A percentile compares a stretch with the other conserved stretches of the same genome.
Conservation (phyloP, 1,284 basidiomycete genomes). For the Porodaedalea pini region DNA sequence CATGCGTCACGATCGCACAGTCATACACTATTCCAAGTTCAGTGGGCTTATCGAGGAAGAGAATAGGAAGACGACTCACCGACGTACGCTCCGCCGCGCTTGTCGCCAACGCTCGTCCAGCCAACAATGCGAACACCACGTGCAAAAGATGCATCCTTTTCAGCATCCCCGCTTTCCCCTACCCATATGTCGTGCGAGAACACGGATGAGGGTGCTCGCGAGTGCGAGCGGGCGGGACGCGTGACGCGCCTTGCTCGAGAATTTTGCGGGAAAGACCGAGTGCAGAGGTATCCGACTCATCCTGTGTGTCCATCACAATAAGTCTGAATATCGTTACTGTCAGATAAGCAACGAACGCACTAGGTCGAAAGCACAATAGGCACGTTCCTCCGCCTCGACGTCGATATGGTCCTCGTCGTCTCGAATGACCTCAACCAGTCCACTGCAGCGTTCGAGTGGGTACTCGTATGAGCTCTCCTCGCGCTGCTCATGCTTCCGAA, state of each 20-base stretch:
- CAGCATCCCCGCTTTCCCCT: conserved; percentile 52
- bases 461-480: background rate
- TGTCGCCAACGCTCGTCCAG: conserved; percentile 67
- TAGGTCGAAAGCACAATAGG: conserved; percentile 13
- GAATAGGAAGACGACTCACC: conserved; percentile 36
- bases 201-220: conserved; percentile 49
- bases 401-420: conserved; percentile 18
- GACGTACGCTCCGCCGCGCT: conserved; percentile 56
- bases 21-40: conserved; percentile 12
- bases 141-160: conserved; percentile 51
- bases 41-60: background rate
- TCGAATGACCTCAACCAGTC: conserved; percentile 16
- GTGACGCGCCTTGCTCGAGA: conserved; percentile 1
- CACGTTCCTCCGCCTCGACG: conserved; percentile 14
- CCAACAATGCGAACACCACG: conserved; percentile 59
- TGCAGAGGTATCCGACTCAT: conserved; percentile 1
- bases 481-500: background rate
- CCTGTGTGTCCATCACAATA: background rate
- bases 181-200: conserved; percentile 63
- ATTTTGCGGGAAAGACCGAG: conserved; percentile 11
- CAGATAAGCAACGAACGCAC: background rate
- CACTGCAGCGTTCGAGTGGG: background rate
- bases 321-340: background rate
- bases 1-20: conserved; percentile 10
- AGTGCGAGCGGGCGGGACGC: conserved; percentile 23